Evolutionary conservation across 2,329 filamentous ascomycete species (phyloP).

Genomic region (Aspergillus proliferans): DNA sequence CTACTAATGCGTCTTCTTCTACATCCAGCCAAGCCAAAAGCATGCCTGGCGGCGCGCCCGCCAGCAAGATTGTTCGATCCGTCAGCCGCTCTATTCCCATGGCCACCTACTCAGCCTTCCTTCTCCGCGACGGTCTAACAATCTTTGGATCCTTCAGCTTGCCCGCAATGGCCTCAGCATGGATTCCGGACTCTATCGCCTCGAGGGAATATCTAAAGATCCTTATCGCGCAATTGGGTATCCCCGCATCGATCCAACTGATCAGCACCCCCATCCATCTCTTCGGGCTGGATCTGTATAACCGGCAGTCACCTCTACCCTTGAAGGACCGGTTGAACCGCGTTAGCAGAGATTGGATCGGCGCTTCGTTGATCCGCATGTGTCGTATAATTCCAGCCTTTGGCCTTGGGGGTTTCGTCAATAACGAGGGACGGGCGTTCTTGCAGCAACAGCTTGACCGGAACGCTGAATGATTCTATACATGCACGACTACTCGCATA

Average conservation of each 20-base stretch:
- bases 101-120: conserved; percentile 55
- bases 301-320: conserved; percentile 47
- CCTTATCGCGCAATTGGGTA: conserved; percentile 73
- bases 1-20: conserved; percentile 3
- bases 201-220: conserved; percentile 77
- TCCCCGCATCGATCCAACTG: conserved; percentile 70
- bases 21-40: background rate
- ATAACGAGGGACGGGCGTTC: conserved; percentile 43
- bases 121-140: conserved; percentile 72
- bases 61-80: conserved; percentile 19
- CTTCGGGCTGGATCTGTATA: conserved; percentile 78
- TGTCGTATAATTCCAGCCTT: conserved; percentile 82
- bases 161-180: conserved; percentile 34
- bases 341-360: conserved; percentile 66
- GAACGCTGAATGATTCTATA: background rate
- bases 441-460: conserved; percentile 22
- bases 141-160: conserved; percentile 54
- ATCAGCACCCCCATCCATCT: conserved; percentile 76
- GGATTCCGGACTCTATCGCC: conserved; percentile 65
- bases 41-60: background rate
- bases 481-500: background rate
- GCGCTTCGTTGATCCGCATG: conserved; percentile 67
- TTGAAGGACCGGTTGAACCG: conserved; percentile 54
- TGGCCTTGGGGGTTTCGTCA: conserved; percentile 80
- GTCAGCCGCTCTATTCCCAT: conserved; percentile 43